Evolutionary conservation across 768 basidiomycete genomes (phyloP).

Genomic region (Serpula lacrymans): DNA sequence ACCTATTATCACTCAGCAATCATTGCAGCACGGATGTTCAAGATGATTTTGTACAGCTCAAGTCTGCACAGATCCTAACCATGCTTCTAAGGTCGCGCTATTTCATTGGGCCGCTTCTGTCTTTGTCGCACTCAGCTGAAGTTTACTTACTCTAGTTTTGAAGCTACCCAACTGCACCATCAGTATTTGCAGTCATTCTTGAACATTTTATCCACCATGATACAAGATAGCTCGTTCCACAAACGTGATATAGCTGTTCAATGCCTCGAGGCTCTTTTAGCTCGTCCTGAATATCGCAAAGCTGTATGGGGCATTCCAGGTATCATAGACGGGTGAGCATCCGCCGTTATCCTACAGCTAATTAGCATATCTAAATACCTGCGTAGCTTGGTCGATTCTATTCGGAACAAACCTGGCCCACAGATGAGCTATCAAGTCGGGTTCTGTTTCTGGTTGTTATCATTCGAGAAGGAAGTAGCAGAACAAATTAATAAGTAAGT

Average conservation of each 20-base stretch:
- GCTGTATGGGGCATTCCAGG: slow-evolving; percentile 76
- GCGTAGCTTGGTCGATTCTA: slow-evolving; percentile 73
- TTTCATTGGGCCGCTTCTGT: slow-evolving; percentile 6
- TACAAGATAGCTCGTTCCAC: slow-evolving; percentile 57
- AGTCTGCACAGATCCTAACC: slow-evolving; percentile 83
- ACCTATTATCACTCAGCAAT: neutral
- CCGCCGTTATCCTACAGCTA: neutral
- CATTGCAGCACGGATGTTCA: slow-evolving; percentile 66
- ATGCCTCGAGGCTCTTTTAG: slow-evolving; percentile 80
- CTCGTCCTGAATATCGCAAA: slow-evolving; percentile 75
- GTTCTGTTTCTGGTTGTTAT: slow-evolving; percentile 91
- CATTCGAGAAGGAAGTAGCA: slow-evolving; percentile 85
- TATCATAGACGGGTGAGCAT: slow-evolving; percentile 62
- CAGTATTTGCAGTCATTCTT: slow-evolving; percentile 62
- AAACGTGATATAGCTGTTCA: slow-evolving; percentile 90
- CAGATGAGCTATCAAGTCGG: slow-evolving; percentile 96
- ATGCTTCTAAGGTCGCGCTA: slow-evolving; percentile 67
- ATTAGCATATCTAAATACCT: slow-evolving; percentile 3
- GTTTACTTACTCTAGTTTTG: slow-evolving; percentile 39
- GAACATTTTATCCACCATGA: slow-evolving; percentile 52
- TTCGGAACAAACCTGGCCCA: slow-evolving; percentile 77
- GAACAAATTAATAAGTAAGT: slow-evolving; percentile 83
- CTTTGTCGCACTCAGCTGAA: slow-evolving; percentile 4
- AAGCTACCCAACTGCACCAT: slow-evolving; percentile 43
- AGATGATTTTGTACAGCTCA: slow-evolving; percentile 95